A percentile compares a stretch with the other conserved stretches of the same genome.
Conservation (phyloP, 805 yeast genomes). For the Lipomyces mesembrius region DNA sequence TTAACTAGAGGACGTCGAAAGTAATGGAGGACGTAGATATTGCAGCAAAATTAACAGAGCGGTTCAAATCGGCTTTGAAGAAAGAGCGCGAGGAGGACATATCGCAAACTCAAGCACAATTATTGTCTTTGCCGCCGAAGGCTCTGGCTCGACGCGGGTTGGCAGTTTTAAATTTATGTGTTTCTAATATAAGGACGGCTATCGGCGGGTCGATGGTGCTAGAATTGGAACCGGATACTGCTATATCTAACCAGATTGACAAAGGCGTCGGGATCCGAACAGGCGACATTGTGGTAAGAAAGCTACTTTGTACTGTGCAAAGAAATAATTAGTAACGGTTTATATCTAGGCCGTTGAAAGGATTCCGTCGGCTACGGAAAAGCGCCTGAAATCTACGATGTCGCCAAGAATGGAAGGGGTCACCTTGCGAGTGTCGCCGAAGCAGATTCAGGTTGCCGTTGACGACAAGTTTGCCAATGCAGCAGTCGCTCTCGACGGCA, state of each 20-base stretch:
- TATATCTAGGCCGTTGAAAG: slow-evolving; percentile 19
- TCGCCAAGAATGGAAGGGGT: slow-evolving; percentile 61
- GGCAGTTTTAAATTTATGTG: slow-evolving; percentile 69
- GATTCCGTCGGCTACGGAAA: slow-evolving; percentile 28
- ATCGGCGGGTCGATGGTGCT: slow-evolving; percentile 74
- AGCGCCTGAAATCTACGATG: slow-evolving; percentile 14
- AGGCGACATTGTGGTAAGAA: slow-evolving; percentile 38
- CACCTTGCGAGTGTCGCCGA: slow-evolving; percentile 57
- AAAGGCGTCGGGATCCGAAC: slow-evolving; percentile 32
- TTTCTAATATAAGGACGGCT: slow-evolving; percentile 71
- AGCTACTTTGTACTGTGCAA: background rate
- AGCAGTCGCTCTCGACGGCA: slow-evolving; percentile 52
- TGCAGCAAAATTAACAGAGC: slow-evolving; percentile 23
- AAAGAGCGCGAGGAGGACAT: slow-evolving; percentile 61
- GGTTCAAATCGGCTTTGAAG: slow-evolving; percentile 27
- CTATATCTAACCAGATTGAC: slow-evolving; percentile 45
- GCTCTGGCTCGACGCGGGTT: slow-evolving; percentile 71
- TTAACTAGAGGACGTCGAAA: background rate
- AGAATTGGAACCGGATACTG: slow-evolving; percentile 65
- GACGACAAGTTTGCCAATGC: slow-evolving; percentile 62
- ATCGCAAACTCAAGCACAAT: slow-evolving; percentile 52
- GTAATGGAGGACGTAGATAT: slow-evolving; percentile 9
- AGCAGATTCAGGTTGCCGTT: slow-evolving; percentile 60
- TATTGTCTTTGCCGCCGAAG: slow-evolving; percentile 61
- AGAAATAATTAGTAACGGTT: background rate